These are phyloP conservation scores for Boletellus deceptivus DNA, from an alignment of 1,284 basidiomycete species.

Conservation along the genomic window DNA sequence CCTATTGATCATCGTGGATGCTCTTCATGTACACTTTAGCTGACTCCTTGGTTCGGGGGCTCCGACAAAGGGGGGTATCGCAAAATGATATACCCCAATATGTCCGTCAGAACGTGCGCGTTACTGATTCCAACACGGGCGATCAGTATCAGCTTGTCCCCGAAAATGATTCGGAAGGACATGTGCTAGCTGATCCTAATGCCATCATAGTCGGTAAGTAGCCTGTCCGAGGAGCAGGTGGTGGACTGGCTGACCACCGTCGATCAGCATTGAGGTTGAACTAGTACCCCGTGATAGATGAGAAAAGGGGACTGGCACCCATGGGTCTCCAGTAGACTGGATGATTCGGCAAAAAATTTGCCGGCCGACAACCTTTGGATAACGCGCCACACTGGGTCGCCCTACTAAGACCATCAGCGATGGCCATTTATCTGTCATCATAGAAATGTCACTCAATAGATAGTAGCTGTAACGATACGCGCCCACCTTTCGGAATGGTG, in stretches of 20 bases:
- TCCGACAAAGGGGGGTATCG: constrained; percentile 3
- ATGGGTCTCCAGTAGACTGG: neutral
- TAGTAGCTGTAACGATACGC: neutral
- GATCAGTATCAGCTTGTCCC: constrained; percentile 9
- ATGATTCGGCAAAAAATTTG: too few species aligned
- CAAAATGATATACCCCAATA: constrained; percentile 5
- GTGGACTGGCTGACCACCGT: neutral
- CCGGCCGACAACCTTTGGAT: too few species aligned
- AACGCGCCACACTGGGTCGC: too few species aligned
- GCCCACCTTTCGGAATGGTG: too few species aligned
- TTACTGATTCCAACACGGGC: constrained; percentile 4
- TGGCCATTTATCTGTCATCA: neutral
- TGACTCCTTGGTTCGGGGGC: neutral
- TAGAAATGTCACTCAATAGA: neutral
- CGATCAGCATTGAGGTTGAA: neutral
- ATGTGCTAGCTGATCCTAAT: neutral
- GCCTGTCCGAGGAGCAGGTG: neutral
- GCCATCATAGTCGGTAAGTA: constrained; percentile 6
- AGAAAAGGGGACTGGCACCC: neutral
- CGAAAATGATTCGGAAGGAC: neutral
- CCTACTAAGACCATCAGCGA: neutral
- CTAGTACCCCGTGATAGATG: neutral
- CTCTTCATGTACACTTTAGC: constrained; percentile 1
- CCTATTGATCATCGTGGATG: neutral
- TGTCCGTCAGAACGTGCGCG: constrained; percentile 2